These are phyloP conservation scores for Exophiala sp. DNA, from an alignment of 2,329 filamentous ascomycete genomes.

Conservation along the genomic window DNA sequence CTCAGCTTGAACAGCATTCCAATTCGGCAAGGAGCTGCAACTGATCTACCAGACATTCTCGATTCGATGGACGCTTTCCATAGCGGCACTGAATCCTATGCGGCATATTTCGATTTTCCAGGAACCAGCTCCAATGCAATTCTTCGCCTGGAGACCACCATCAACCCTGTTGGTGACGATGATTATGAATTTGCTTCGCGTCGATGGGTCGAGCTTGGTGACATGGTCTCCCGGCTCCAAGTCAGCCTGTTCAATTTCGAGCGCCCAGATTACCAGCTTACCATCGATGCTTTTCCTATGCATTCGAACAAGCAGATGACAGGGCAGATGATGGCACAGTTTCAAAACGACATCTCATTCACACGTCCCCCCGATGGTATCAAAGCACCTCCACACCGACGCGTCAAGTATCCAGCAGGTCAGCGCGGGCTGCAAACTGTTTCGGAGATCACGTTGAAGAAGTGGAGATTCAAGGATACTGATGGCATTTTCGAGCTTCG, in stretches of 20 bases:
- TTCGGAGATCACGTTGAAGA: conserved; percentile 37
- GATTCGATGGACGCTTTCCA: conserved; percentile 23
- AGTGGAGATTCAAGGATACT: conserved; percentile 38
- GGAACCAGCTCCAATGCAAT: conserved; percentile 26
- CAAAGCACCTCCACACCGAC: conserved; percentile 16
- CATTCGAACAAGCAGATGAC: conserved; percentile 12
- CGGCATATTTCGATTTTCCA: conserved; percentile 40
- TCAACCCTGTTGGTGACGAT: conserved; percentile 10
- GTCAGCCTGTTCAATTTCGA: conserved; percentile 38
- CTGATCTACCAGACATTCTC: conserved; percentile 31
- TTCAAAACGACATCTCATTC: conserved; percentile 23
- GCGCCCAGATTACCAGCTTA: conserved; percentile 25
- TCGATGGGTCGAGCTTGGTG: conserved; percentile 27
- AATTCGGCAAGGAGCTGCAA: conserved; percentile 22
- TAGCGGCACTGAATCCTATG: conserved; percentile 34
- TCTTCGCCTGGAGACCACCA: conserved; percentile 36
- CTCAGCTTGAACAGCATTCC: conserved; percentile 31
- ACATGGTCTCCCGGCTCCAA: conserved; percentile 39
- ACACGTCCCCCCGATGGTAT: conserved; percentile 18
- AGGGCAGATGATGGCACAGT: conserved; percentile 17
- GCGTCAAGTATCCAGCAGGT: conserved; percentile 18
- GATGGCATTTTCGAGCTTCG: conserved; percentile 41
- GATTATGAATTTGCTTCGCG: conserved; percentile 17
- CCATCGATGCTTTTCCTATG: conserved; percentile 23
- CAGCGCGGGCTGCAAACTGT: conserved; percentile 22